A percentile compares a stretch with the other conserved stretches of the same genome.
Conservation (phyloP, 345 rosid genomes). For the Ceriops decandra region DNA sequence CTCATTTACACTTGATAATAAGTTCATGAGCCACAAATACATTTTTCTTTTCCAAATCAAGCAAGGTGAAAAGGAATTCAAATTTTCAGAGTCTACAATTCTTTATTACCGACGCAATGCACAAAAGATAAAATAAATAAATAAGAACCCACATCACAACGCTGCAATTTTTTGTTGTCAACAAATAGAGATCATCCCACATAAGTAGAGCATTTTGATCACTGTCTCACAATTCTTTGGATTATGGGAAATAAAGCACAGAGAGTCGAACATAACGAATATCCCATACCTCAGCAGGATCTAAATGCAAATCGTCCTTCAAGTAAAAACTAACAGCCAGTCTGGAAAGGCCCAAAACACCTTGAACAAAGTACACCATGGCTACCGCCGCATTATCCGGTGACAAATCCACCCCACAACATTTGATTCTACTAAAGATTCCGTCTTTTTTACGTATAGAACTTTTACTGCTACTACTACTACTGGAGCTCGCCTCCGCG, state of each 20-base stretch:
- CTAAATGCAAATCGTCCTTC: slow-evolving; percentile 92
- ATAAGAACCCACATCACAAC: too few relatives aligned
- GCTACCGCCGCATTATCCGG: slow-evolving; percentile 93
- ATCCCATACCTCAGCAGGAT: slow-evolving; percentile 90
- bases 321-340: slow-evolving; percentile 92
- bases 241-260: neutral
- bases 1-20: neutral
- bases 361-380: slow-evolving; percentile 98
- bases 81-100: too few relatives aligned
- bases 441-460: slow-evolving; percentile 36
- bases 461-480: slow-evolving; percentile 28
- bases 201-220: neutral
- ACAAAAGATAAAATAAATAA: too few relatives aligned
- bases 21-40: neutral
- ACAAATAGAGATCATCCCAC: neutral
- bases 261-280: neutral
- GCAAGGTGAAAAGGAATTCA: too few relatives aligned
- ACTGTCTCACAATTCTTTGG: too few relatives aligned
- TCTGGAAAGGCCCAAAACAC: slow-evolving; percentile 89
- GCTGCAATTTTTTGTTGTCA: too few relatives aligned
- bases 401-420: slow-evolving; percentile 76
- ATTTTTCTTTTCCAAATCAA: too few relatives aligned
- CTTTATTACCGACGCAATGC: too few relatives aligned
- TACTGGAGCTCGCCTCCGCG: slow-evolving; percentile 27
- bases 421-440: slow-evolving; percentile 30